Evolutionary conservation across 768 basidiomycete species (phyloP).

Genomic region (Boletellus sp.): DNA sequence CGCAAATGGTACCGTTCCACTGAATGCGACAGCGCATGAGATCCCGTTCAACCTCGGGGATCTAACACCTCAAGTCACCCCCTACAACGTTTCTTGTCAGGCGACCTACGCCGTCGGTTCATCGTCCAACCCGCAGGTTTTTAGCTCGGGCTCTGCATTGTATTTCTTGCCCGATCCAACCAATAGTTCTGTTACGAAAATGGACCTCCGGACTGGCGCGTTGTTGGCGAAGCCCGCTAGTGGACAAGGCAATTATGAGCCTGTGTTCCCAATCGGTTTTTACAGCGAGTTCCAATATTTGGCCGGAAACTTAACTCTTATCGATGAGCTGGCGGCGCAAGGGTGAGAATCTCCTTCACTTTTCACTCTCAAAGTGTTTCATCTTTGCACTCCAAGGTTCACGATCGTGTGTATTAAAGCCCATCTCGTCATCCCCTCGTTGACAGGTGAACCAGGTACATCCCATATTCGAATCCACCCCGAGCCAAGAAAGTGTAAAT

Average conservation of each 20-base stretch:
- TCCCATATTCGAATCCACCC: slow-evolving; percentile 63
- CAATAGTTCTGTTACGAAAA: slow-evolving; percentile 52
- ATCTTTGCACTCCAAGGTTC: slow-evolving; percentile 3
- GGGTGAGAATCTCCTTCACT: slow-evolving; percentile 16
- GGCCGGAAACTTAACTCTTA: slow-evolving; percentile 16
- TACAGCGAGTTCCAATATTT: slow-evolving; percentile 41
- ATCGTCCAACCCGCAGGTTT: slow-evolving; percentile 34
- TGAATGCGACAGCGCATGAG: slow-evolving; percentile 48
- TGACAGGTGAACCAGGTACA: slow-evolving; percentile 47
- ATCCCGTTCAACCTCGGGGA: slow-evolving; percentile 45
- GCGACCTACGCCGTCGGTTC: slow-evolving; percentile 27
- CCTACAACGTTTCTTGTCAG: slow-evolving; percentile 30
- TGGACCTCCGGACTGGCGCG: slow-evolving; percentile 57
- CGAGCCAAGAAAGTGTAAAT: slow-evolving; percentile 40
- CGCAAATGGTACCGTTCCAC: slow-evolving; percentile 43
- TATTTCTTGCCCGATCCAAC: slow-evolving; percentile 46
- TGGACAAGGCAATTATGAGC: slow-evolving; percentile 45
- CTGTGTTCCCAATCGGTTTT: slow-evolving; percentile 45
- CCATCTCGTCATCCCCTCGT: neutral
- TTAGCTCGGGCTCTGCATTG: slow-evolving; percentile 41
- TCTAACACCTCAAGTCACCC: slow-evolving; percentile 38
- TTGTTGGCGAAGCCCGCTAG: slow-evolving; percentile 47
- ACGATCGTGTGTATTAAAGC: slow-evolving; percentile 28
- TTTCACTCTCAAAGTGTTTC: neutral
- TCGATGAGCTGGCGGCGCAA: slow-evolving; percentile 32